Evolutionary conservation across 306 rosid species (phyloP).

Genomic region (Cucurbita ficifolia): DNA sequence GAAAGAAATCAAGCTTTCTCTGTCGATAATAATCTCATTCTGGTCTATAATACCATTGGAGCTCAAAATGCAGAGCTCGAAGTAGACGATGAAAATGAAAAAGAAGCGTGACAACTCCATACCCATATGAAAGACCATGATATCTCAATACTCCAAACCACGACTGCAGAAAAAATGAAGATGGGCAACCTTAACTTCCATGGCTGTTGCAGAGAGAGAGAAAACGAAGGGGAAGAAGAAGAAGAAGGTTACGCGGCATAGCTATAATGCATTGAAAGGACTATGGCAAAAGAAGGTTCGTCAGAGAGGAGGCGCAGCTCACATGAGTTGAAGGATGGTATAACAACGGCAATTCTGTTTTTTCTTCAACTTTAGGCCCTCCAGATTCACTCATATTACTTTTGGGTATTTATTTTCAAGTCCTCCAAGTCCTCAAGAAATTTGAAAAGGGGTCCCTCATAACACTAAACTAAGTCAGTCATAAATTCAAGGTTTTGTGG

Average conservation of each 20-base stretch:
- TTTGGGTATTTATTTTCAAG: not conserved
- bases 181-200: not conserved
- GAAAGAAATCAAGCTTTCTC: conserved; percentile 46
- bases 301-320: conserved; percentile 3
- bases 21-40: conserved; percentile 23
- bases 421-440: not conserved
- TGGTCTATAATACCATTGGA: conserved; percentile 7
- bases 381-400: not conserved
- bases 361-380: not conserved
- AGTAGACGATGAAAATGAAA: conserved; percentile 7
- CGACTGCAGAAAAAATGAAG: not conserved
- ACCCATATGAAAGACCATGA: not conserved
- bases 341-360: conserved; percentile 9
- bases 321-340: conserved; percentile 3
- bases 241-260: not conserved
- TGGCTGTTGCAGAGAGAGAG: conserved; percentile 4
- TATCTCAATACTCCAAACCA: not conserved
- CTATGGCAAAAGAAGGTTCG: not conserved
- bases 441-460: not conserved
- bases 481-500: not conserved
- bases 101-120: conserved; percentile 11
- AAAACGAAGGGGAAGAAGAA: not conserved
- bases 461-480: not conserved
- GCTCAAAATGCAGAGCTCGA: conserved; percentile 1
- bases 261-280: not conserved